Percentiles rank a stretch among this genome's conserved stretches.
Conservation (phyloP, 441 rosid species). For the Viola pubescens region DNA sequence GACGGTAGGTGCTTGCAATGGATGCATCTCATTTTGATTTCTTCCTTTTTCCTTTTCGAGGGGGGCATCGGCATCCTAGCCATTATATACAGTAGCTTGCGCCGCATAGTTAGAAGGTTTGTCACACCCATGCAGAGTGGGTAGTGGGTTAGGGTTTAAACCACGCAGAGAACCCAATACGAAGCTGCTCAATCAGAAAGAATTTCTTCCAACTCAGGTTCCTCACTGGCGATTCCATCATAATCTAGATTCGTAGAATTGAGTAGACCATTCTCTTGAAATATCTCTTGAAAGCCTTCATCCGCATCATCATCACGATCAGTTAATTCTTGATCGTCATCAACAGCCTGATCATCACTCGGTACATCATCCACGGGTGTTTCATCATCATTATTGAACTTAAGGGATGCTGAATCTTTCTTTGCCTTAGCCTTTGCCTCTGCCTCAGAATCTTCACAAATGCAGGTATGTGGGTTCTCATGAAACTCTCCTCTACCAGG, state of each 20-base stretch:
- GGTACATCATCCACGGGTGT: slow-evolving; percentile 21
- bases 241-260: slow-evolving; percentile 53
- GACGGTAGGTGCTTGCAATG: too few relatives aligned
- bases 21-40: too few relatives aligned
- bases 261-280: slow-evolving; percentile 32
- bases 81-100: too few relatives aligned
- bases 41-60: not conserved
- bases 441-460: slow-evolving; percentile 59
- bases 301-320: slow-evolving; percentile 34
- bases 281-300: slow-evolving; percentile 21
- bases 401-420: slow-evolving; percentile 31
- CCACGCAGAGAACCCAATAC: not conserved
- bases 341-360: slow-evolving; percentile 37
- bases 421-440: slow-evolving; percentile 38
- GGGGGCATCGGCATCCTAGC: not conserved
- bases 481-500: slow-evolving; percentile 98
- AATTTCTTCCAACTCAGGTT: slow-evolving; percentile 73
- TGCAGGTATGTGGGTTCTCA: slow-evolving; percentile 86
- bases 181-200: slow-evolving; percentile 54
- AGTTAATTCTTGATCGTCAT: slow-evolving; percentile 25
- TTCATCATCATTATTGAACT: slow-evolving; percentile 38
- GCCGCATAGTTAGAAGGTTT: too few relatives aligned
- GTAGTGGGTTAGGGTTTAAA: too few relatives aligned
- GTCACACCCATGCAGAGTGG: too few relatives aligned
- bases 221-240: slow-evolving; percentile 48